phyloP scores from a whole-genome alignment of 2,329 filamentous ascomycete species.

The Neofusicoccum parvum region DNA sequence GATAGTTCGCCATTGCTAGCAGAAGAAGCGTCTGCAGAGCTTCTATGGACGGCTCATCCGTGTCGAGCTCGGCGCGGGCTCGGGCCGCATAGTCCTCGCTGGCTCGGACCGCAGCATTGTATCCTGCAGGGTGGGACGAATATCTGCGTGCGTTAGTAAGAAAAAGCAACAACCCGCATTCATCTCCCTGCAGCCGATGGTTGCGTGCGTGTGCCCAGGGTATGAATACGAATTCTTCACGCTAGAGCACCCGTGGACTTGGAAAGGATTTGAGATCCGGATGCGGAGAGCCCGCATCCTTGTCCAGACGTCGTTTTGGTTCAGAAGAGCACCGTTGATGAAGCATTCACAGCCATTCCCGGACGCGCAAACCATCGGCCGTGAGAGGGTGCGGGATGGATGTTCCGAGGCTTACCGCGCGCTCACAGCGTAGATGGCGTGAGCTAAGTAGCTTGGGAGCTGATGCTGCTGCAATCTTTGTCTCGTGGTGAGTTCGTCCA shows the following conservation, averaged over 20 bases:
- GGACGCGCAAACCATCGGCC: conserved; percentile 38
- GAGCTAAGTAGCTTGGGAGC: conserved; percentile 55
- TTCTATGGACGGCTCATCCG: conserved; percentile 80
- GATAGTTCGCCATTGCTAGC: conserved; percentile 74
- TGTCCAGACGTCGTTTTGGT: not conserved
- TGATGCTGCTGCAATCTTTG: conserved; percentile 72
- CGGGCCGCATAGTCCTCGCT: conserved; percentile 74
- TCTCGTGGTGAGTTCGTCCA: conserved; percentile 75
- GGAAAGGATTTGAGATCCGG: not conserved
- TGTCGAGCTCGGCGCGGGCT: conserved; percentile 70
- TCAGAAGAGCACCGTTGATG: not conserved
- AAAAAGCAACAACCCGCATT: not conserved
- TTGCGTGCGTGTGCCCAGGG: not conserved
- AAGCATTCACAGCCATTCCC: conserved; percentile 14
- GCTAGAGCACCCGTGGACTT: not conserved
- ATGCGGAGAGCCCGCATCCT: not conserved
- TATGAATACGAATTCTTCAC: conserved; percentile 13
- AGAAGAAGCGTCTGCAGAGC: conserved; percentile 74
- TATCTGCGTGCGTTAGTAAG: conserved; percentile 55
- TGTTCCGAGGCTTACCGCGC: conserved; percentile 40
- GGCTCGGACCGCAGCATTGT: conserved; percentile 66
- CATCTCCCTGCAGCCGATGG: not conserved
- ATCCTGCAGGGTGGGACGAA: conserved; percentile 66
- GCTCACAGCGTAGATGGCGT: conserved; percentile 56
- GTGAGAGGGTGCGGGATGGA: not conserved